These are phyloP conservation scores for Talaromyces atroroseus DNA, from an alignment of 2,329 filamentous ascomycete genomes.

Conservation along the genomic window DNA sequence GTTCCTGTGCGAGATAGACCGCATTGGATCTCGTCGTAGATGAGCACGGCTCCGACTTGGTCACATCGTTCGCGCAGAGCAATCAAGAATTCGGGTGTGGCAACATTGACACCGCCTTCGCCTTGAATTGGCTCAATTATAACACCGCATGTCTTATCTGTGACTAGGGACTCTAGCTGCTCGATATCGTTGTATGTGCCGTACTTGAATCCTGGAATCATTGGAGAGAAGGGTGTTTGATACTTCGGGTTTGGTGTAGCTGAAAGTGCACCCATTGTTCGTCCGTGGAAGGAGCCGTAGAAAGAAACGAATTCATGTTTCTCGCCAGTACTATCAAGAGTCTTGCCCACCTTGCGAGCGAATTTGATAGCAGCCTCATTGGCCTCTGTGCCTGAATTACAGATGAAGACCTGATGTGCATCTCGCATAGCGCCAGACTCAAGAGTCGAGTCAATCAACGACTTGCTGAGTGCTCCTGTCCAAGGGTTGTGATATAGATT, in stretches of 20 bases:
- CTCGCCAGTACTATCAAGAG: conserved; percentile 60
- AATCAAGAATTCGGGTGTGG: conserved; percentile 72
- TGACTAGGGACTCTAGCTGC: conserved; percentile 68
- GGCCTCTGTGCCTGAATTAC: conserved; percentile 93
- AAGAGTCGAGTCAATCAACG: conserved; percentile 74
- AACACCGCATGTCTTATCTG: conserved; percentile 81
- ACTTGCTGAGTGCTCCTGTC: conserved; percentile 82
- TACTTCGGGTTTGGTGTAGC: conserved; percentile 98
- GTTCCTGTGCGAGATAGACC: conserved; percentile 80
- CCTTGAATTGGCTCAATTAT: conserved; percentile 97
- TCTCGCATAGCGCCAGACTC: conserved; percentile 77
- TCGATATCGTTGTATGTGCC: conserved; percentile 78
- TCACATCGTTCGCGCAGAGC: conserved; percentile 80
- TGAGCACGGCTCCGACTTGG: conserved; percentile 79
- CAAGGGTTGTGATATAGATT: conserved; percentile 97
- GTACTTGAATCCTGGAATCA: conserved; percentile 89
- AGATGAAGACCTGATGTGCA: conserved; percentile 77
- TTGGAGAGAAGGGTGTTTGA: conserved; percentile 87
- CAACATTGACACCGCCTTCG: conserved; percentile 86
- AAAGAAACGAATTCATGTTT: conserved; percentile 90
- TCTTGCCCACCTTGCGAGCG: conserved; percentile 81
- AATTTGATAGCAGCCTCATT: conserved; percentile 99
- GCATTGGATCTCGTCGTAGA: conserved; percentile 97
- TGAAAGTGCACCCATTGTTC: conserved; percentile 92
- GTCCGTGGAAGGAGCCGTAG: conserved; percentile 86